Percentiles rank a stretch among this genome's conserved stretches.
These are phyloP conservation scores for Globisporangium nunn DNA, from an alignment of 352 stramenopile species.

Conservation along the genomic window DNA sequence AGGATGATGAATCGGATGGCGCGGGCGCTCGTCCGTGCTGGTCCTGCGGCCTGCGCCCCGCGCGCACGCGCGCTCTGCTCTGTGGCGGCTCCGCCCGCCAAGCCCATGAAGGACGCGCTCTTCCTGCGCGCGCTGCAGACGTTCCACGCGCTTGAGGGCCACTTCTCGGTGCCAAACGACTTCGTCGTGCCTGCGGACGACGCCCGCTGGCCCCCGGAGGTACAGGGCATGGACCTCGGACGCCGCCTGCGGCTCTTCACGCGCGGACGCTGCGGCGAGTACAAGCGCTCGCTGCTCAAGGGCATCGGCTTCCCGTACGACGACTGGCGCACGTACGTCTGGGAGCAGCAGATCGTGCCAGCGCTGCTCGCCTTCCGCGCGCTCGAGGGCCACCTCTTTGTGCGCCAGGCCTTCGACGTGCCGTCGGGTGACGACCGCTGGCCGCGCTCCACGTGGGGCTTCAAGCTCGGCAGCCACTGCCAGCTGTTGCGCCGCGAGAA, in stretches of 20 bases:
- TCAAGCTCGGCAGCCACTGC: conserved; percentile 88
- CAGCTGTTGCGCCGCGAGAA: conserved; percentile 82
- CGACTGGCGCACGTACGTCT: conserved; percentile 68
- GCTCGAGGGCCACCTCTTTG: conserved; percentile 87
- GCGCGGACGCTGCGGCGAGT: conserved; percentile 43
- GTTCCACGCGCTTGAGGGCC: conserved; percentile 48
- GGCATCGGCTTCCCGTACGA: conserved; percentile 60
- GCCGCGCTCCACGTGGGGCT: conserved; percentile 80
- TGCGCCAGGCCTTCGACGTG: conserved; percentile 87
- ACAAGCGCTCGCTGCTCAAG: conserved; percentile 49
- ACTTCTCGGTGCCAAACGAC: conserved; percentile 59
- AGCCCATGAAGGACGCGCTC: conserved; percentile 32
- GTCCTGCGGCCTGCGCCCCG: too few species aligned
- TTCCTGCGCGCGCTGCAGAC: conserved; percentile 46
- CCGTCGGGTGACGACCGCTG: conserved; percentile 61
- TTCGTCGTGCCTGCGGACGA: conserved; percentile 40
- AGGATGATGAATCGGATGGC: too few species aligned
- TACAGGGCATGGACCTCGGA: conserved; percentile 44
- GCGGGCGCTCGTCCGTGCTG: too few species aligned
- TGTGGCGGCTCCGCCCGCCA: not conserved
- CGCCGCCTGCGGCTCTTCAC: conserved; percentile 48
- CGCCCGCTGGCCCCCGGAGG: conserved; percentile 36
- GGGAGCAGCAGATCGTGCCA: conserved; percentile 58
- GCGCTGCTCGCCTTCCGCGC: conserved; percentile 78
- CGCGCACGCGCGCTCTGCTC: too few species aligned